These are phyloP conservation scores for Liriodendron chinense DNA, from an alignment of 164 flowering plant genomes.

Conservation along the genomic window DNA sequence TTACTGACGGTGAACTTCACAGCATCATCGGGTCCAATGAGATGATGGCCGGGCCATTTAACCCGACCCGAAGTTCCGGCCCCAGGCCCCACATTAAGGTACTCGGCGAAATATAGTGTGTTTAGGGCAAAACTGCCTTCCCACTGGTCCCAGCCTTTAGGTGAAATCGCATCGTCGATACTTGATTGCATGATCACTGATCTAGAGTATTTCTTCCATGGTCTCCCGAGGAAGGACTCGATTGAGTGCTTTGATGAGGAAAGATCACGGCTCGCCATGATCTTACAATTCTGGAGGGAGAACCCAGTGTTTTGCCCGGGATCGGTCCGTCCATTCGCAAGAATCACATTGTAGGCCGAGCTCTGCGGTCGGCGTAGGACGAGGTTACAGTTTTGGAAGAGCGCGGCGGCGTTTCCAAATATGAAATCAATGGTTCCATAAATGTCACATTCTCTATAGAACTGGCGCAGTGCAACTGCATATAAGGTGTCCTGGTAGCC, in stretches of 20 bases:
- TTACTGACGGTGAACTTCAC: not conserved
- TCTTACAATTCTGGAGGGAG: slow-evolving; percentile 24
- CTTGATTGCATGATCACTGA: slow-evolving; percentile 29
- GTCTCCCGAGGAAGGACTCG: slow-evolving; percentile 29
- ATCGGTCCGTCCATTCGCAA: slow-evolving; percentile 28
- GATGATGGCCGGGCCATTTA: slow-evolving; percentile 41
- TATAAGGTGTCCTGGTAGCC: slow-evolving; percentile 12
- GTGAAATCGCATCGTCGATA: slow-evolving; percentile 15
- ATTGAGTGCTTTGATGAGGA: not conserved
- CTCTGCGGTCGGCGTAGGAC: slow-evolving; percentile 8
- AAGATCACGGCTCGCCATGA: slow-evolving; percentile 8
- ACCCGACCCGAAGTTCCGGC: slow-evolving; percentile 38
- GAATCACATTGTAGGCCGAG: slow-evolving; percentile 14
- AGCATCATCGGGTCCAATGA: not conserved
- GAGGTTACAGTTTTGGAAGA: slow-evolving; percentile 28
- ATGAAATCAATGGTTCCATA: slow-evolving; percentile 10
- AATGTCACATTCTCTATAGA: slow-evolving; percentile 11
- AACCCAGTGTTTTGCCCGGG: slow-evolving; percentile 25
- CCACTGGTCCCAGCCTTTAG: slow-evolving; percentile 41
- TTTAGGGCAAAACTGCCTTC: slow-evolving; percentile 39
- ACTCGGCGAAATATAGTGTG: slow-evolving; percentile 63
- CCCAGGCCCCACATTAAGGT: slow-evolving; percentile 61
- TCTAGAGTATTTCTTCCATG: slow-evolving; percentile 32
- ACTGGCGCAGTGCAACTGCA: slow-evolving; percentile 4
- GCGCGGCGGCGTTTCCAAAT: slow-evolving; percentile 19